phyloP scores from a whole-genome alignment of 805 yeast genomes.

The Torulaspora gathmanii region DNA sequence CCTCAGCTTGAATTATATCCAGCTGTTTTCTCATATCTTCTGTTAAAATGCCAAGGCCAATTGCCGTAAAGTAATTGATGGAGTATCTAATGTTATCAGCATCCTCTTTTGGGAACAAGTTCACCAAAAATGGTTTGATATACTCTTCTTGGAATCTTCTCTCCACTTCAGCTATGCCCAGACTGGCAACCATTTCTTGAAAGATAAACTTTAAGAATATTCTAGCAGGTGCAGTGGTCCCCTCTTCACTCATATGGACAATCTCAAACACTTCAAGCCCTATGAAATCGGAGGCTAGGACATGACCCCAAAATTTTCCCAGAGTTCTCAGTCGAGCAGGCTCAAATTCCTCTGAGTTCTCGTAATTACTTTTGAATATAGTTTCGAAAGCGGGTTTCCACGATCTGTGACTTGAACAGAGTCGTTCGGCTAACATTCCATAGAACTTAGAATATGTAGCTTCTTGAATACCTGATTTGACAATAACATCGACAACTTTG shows the following conservation, averaged over 20 bases:
- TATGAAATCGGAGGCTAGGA: slow-evolving; percentile 64
- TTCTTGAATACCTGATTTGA: slow-evolving; percentile 81
- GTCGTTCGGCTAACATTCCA: slow-evolving; percentile 68
- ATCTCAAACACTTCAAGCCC: slow-evolving; percentile 56
- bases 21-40: slow-evolving; percentile 69
- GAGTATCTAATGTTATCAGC: slow-evolving; percentile 63
- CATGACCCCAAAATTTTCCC: slow-evolving; percentile 82
- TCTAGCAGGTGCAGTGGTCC: slow-evolving; percentile 74
- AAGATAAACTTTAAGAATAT: slow-evolving; percentile 77
- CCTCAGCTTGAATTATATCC: slow-evolving; percentile 33
- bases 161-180: slow-evolving; percentile 54
- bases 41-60: slow-evolving; percentile 79
- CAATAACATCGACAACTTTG: slow-evolving; percentile 63
- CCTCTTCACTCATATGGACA: slow-evolving; percentile 60
- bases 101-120: slow-evolving; percentile 59
- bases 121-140: slow-evolving; percentile 45
- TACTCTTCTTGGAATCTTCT: slow-evolving; percentile 50
- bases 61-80: slow-evolving; percentile 89
- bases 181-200: slow-evolving; percentile 70
- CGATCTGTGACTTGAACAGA: slow-evolving; percentile 45
- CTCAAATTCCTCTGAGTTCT: slow-evolving; percentile 59
- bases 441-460: slow-evolving; percentile 80
- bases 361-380: slow-evolving; percentile 55
- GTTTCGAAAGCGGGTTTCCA: slow-evolving; percentile 57
- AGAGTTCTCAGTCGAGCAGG: slow-evolving; percentile 70